Evolutionary conservation across 495 filamentous ascomycete genomes (phyloP), one percentile per base, ranked within the genome.

Genomic region (Trichocladium uniseriatum): DNA sequence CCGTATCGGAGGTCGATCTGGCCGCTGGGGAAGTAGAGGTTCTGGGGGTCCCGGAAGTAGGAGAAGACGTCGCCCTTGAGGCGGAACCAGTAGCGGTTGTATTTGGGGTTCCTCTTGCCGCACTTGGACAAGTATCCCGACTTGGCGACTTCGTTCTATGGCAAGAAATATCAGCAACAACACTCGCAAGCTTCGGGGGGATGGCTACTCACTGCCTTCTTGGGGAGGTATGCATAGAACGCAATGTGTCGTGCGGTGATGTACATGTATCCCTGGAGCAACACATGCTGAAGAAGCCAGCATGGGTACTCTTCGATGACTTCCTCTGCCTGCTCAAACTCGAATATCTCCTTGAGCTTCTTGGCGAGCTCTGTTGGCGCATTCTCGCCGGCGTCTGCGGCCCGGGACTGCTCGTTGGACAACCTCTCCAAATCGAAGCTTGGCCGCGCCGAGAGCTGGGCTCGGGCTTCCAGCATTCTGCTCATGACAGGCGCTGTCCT

Each of bases 241-340:
- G 90, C 95, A 44, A 98, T 85, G 63, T 98, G 92, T 48, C 82
- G 81, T 45, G 84, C 76, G 0, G 94, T 97, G 60, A 98, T 87
- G 70, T 97, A 98, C 84, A 98, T 85, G 63, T 94, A 95, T 2
- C 92, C 92, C 59, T 94, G 87, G 13, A 97, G 76, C 9, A 97
- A 73, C 48, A 96, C 88, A 64, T 84, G 95, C 62, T 96, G 89
- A 34, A 98, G 70, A 27, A 96, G 71, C 77, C 89, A 95, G 69
- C 92, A 96, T 19, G 91, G 86, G 58, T 95, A 98, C 70, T 98
- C 92, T 60, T 84, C 74, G 57, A 95, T 79, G 6, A 97, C 87
- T 45, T 91, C 85, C 62, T 98, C 92, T 0, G 86, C 74, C 16
- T 73, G 71, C 28, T 89, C 79, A 53, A 95, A 94, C 29, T 79